Base-by-base conservation (phyloP, 495 filamentous ascomycete genomes). In the Penicillium waksmanii region DNA sequence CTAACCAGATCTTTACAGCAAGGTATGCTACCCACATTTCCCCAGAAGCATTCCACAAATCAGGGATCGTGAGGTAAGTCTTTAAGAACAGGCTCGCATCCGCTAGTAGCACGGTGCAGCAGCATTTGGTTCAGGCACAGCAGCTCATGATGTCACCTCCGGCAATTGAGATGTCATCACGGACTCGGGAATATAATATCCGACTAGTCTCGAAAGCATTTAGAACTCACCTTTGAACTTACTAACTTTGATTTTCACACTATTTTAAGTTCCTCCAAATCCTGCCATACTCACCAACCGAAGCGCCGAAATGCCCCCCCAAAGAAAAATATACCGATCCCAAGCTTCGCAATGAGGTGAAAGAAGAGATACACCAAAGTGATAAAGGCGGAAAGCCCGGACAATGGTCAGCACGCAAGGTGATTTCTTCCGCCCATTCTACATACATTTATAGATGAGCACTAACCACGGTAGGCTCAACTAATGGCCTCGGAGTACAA, bases 401-500 rank as follows among this genome's bases (percentile, higher is more conserved):
- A 3, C 79, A 82, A 70, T 81, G 79, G 79, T 77, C 73, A 43
- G 80, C 79, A 0, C 69, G 79, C 23, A 82, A 82, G 71, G 78
- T 77, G 61, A 8, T 17, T 33, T 34, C 3, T 12, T 5, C 36
- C 11, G 11, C 12, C 10, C 36, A 17, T 4, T 19, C 17, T 21
- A 27, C n/a, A 46, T 2, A 3, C 18, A 31, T 12, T 11, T 19
- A 34, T 33, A 11, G 17, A 31, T 25, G 1, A 36, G 21, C 18
- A 12, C 38, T 31, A 3, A 51, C 38, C 2, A 19, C 5, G 12
- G 9, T 44, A 80, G 76, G 79, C 77, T 0, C 77, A 82, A 73
- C 70, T 82, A 66, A 81, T 77, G 75, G 80, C 79, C 3, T 61
- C 71, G 0, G 79, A 81, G 57, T 82, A 82, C 71, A 81, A 82